Evolutionary conservation across 371 early-diverging fungal genomes (phyloP), one percentile per base, ranked within the genome.

Genomic region (Conidiobolus incongruus): DNA sequence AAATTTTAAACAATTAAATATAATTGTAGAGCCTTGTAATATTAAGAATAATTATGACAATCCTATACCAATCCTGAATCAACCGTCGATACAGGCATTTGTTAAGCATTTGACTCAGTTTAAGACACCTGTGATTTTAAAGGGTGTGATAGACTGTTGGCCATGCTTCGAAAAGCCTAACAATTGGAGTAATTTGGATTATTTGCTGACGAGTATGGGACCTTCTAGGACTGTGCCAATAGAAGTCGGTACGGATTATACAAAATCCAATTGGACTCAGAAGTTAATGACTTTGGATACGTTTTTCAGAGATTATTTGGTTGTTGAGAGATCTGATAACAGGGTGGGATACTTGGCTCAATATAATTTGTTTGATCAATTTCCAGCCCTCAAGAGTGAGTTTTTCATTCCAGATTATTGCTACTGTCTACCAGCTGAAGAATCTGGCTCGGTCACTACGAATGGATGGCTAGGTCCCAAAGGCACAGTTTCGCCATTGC

Each of bases 381-480:
- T 84, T n/a, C 81, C 80, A 3, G 52, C 56, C 5, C 60, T 93
- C 0, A 55, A 60, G 7, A 53, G 62, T 22, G 90, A 90, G 49
- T 72, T 87, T 35, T 26, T 49, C 22, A 52, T 82, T 2, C 91
- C 90, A 0, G 86, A 84, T 32, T 87, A 85, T 53, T 81, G 83
- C 34, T 65, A 66, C 51, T 58, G 65, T 2, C 62, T 58, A 7
- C 60, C 67, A 1, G 44, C 48, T 2, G 22, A 51, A 1, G 55
- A 47, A 4, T 35, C 43, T 36, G 35, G 22, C 22, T 33, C 33
- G 4, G 68, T 76, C 13, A 52, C 68, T 20, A 56, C 74, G 34
- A 76, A 87, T 52, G 78, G 75, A 1, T 93, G 94, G 94, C 67
- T 93, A 50, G 94, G 94, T 0, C 91, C 91, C 0, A 44, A 49